These are phyloP conservation scores for Kondoa malvinella DNA, from an alignment of 768 basidiomycete species.

Conservation along the genomic window DNA sequence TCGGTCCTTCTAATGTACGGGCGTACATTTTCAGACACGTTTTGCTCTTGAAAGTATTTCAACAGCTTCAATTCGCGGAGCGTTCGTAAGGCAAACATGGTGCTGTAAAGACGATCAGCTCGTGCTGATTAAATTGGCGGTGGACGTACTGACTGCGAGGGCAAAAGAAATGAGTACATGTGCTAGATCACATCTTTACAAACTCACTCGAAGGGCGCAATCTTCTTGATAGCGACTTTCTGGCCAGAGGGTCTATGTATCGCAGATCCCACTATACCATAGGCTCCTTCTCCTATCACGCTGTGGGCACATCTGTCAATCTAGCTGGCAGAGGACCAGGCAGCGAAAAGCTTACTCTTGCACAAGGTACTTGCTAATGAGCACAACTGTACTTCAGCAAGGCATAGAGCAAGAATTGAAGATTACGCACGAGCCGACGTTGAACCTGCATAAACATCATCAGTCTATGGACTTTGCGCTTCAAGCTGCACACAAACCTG, in stretches of 20 bases:
- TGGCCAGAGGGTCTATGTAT: constrained; percentile 45
- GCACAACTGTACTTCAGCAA: not conserved
- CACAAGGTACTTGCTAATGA: not conserved
- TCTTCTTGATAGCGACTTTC: constrained; percentile 89
- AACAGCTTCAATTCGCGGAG: constrained; percentile 83
- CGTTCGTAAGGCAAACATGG: constrained; percentile 59
- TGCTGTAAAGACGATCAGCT: constrained; percentile 8
- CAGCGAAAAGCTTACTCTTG: not conserved
- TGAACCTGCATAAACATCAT: not conserved
- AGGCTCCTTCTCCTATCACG: constrained; percentile 44
- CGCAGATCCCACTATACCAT: constrained; percentile 58
- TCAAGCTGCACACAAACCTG: not conserved
- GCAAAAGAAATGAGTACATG: not conserved
- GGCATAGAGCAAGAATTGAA: not conserved
- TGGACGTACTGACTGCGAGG: not conserved
- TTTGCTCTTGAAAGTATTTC: constrained; percentile 41
- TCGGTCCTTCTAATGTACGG: constrained; percentile 24
- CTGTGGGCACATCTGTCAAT: constrained; percentile 41
- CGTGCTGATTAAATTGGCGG: not conserved
- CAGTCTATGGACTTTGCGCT: not conserved
- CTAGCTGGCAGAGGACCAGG: not conserved
- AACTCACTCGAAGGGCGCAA: constrained; percentile 51
- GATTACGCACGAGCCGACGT: not conserved
- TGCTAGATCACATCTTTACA: not conserved
- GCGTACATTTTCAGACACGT: constrained; percentile 29